Conservation (phyloP, 495 filamentous ascomycete genomes). For the Cercophora scortea region DNA sequence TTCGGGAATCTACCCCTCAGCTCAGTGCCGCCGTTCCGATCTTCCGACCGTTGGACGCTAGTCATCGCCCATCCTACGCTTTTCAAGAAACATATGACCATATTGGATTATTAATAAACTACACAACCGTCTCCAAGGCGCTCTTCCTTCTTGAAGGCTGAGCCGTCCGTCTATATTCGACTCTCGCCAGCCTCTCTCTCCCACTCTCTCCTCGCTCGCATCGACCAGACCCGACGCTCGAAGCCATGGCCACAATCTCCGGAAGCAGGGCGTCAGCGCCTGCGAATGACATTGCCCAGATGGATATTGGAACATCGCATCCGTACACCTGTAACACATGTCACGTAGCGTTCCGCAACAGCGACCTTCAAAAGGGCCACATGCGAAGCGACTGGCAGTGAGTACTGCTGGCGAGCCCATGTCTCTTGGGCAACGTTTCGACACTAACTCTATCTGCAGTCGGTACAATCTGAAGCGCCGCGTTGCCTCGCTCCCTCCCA, state of each 20-base stretch:
- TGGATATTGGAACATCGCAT: constrained; percentile 48
- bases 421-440: background rate
- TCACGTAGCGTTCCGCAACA: constrained; percentile 88
- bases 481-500: constrained; percentile 82
- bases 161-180: too few relatives aligned
- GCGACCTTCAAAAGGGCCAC: constrained; percentile 86
- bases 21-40: background rate
- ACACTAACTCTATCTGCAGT: constrained; percentile 34
- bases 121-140: too few relatives aligned
- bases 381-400: constrained; percentile 99
- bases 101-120: background rate
- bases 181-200: too few relatives aligned
- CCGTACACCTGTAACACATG: constrained; percentile 98
- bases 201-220: too few relatives aligned
- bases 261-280: constrained; percentile 27
- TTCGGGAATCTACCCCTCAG: background rate
- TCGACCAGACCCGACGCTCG: too few relatives aligned
- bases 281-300: constrained; percentile 17
- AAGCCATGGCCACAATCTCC: constrained; percentile 48
- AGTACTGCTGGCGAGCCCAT: constrained; percentile 25
- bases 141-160: too few relatives aligned
- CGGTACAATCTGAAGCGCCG: constrained; percentile 97
- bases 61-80: background rate
- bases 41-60: background rate
- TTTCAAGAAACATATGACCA: background rate